Evolutionary conservation across 2,329 filamentous ascomycete genomes (phyloP), one percentile per base, ranked within the genome.

Genomic region (Talaromyces sp.): DNA sequence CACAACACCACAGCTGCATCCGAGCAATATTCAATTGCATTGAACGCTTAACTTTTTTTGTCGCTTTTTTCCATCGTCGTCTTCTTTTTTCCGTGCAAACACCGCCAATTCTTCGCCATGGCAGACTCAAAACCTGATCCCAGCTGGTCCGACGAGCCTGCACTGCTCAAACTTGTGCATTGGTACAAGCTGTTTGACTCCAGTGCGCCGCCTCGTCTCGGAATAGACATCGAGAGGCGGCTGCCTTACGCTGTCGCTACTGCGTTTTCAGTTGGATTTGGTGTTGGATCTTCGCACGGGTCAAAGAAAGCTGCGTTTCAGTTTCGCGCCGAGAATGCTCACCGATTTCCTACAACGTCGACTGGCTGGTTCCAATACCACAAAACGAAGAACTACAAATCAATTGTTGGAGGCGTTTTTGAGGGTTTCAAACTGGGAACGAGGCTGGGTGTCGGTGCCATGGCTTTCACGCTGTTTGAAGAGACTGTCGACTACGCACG

Each of bases 321-420:
- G 43, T 99, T 97, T 79, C 88, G 93, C 59, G 94, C 94, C 62
- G 94, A 99, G 77, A 96, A 99, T 72, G 92, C 94, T 0, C 94
- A 99, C 80, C 90, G 93, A 65, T 86, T 97, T 63, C 94, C 94
- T 21, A 87, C 85, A 3, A 88, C 88, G 1, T 87, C 90, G 27
- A 85, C 87, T 2, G 93, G 92, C 19, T 99, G 94, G 94, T 99
- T 93, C 72, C 84, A 97, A n/a, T 99, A 99, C 75, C 93, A 97
- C 80, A 97, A 97, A 77, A 91, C 87, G 72, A 97, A 97, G 76
- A 97, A 96, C 76, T 97, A 99, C 78, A 86, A 91, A 68, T 84
- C 89, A 56, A 87, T 90, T 68, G 83, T 89, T 24, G 90, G 89
- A 6, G 93, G 89, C 0, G 79, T 95, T 19, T 85, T 85, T 57